phyloP scores from a whole-genome alignment of 2,329 filamentous ascomycete genomes.

The Fusarium sacchari region DNA sequence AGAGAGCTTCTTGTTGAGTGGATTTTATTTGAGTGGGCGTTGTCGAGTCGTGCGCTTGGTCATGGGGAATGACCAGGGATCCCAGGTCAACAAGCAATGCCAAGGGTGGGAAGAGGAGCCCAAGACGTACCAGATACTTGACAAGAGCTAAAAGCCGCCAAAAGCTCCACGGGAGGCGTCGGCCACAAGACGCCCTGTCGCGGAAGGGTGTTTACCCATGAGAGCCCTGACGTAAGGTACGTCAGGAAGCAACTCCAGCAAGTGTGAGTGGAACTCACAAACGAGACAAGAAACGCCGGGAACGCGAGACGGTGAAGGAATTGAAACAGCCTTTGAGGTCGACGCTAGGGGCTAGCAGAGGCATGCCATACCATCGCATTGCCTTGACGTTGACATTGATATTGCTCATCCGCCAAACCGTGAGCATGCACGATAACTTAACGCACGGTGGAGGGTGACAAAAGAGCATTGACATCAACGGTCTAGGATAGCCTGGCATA shows the following conservation, averaged over 20 bases:
- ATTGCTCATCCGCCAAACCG: slow-evolving; percentile 12
- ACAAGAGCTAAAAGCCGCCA: slow-evolving; percentile 36
- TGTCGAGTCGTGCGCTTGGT: slow-evolving; percentile 40
- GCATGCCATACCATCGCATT: slow-evolving; percentile 26
- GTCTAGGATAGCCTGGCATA: slow-evolving; percentile 37
- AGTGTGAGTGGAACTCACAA: slow-evolving; percentile 41
- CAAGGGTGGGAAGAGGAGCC: slow-evolving; percentile 32
- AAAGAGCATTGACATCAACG: slow-evolving; percentile 42
- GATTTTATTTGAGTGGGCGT: slow-evolving; percentile 29
- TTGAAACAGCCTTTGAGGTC: slow-evolving; percentile 43
- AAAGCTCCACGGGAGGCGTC: slow-evolving; percentile 42
- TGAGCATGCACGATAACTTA: slow-evolving; percentile 6
- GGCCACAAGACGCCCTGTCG: slow-evolving; percentile 40
- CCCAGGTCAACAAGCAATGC: slow-evolving; percentile 43
- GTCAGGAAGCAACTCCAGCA: slow-evolving; percentile 35
- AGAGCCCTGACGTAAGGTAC: slow-evolving; percentile 47
- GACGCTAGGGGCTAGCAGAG: slow-evolving; percentile 33
- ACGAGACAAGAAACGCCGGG: slow-evolving; percentile 43
- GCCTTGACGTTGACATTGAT: slow-evolving; percentile 11
- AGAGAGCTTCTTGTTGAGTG: slow-evolving; percentile 35
- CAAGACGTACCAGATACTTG: slow-evolving; percentile 41
- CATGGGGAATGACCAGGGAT: slow-evolving; percentile 39
- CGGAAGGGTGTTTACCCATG: slow-evolving; percentile 42
- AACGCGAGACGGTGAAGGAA: slow-evolving; percentile 46
- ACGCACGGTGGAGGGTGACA: slow-evolving; percentile 32